Evolutionary conservation across 257 asterid genomes (phyloP), one percentile per base, ranked within the genome.

Genomic region (Galeopsis tetrahit): DNA sequence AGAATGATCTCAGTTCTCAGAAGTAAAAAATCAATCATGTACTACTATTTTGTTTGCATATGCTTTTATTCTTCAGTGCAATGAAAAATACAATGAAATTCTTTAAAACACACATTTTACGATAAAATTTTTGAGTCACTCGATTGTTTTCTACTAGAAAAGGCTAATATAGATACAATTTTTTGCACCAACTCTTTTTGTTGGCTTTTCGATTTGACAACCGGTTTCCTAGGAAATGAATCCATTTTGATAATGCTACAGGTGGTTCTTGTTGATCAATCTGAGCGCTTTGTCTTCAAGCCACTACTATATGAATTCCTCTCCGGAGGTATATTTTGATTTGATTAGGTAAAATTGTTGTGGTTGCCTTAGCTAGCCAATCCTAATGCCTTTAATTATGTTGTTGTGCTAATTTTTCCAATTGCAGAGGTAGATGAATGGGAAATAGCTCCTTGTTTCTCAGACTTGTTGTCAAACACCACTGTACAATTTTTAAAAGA

Each of bases 371-470:
- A 70, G 58, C 64, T 63, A 28, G 43, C 57, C 62, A 17, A 57
- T 46, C 58, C 21, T 36, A 15, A 56, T 65, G 64, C 68, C 40
- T 43, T 55, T 69, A 34, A 53, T 64, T 36, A 17, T 32, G 10
- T 11, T 31, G 3, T 8, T 57, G 6, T 34, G 44, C 48, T 65
- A 55, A 10, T 48, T 66, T 84, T 52, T 43, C 51, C 31, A 60
- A 71, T 38, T 84, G 82, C 96, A 94, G 98, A 94, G 90, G 97
- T 91, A 55, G 97, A 94, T 65, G 84, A 84, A 80, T 94, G 99
- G 99, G 98, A 94, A 79, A 87, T 94, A 76, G 99, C 99, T 83
- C 99, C 98, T 74, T 87, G 85, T 49, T 94, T 94, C 82, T 82
- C 89, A 33, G 98, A 94, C 58, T 87, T 91, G 87, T 88, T 91